Conservation (phyloP, 352 stramenopile species). For the Peronospora farinosa region DNA sequence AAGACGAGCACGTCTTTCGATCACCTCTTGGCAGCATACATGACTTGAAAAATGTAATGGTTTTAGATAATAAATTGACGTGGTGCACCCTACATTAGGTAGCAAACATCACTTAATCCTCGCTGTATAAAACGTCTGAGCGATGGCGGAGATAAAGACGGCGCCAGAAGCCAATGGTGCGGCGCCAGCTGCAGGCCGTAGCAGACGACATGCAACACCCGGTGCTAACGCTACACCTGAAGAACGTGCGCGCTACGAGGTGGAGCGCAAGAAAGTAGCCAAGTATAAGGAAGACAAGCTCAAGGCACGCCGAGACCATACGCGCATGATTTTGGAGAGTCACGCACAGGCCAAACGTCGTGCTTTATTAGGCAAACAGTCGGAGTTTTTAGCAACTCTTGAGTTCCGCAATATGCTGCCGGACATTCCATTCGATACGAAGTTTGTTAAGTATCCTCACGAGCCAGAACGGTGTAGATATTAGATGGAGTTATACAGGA, state of each 20-base stretch:
- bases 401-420: slow-evolving; percentile 81
- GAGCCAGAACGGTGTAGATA: slow-evolving; percentile 55
- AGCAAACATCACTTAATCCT: background rate
- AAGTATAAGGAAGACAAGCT: slow-evolving; percentile 89
- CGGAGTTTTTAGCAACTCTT: slow-evolving; percentile 72
- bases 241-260: slow-evolving; percentile 71
- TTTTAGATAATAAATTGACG: too few relatives aligned
- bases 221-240: slow-evolving; percentile 51
- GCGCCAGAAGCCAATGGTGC: slow-evolving; percentile 19
- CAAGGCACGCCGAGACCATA: slow-evolving; percentile 78
- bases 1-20: too few relatives aligned
- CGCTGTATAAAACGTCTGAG: slow-evolving; percentile 4
- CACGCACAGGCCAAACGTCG: slow-evolving; percentile 80
- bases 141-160: slow-evolving; percentile 26
- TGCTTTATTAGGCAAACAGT: slow-evolving; percentile 73
- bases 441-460: slow-evolving; percentile 81
- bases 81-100: slow-evolving; percentile 1
- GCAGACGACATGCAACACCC: slow-evolving; percentile 40
- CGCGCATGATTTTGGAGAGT: slow-evolving; percentile 82
- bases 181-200: slow-evolving; percentile 11
- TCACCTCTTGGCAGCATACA: too few relatives aligned
- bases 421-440: slow-evolving; percentile 81
- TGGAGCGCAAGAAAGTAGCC: slow-evolving; percentile 82
- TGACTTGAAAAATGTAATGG: too few relatives aligned
- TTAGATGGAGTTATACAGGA: background rate